Conservation (phyloP, 805 yeast genomes). For the Candida nemodendra region DNA sequence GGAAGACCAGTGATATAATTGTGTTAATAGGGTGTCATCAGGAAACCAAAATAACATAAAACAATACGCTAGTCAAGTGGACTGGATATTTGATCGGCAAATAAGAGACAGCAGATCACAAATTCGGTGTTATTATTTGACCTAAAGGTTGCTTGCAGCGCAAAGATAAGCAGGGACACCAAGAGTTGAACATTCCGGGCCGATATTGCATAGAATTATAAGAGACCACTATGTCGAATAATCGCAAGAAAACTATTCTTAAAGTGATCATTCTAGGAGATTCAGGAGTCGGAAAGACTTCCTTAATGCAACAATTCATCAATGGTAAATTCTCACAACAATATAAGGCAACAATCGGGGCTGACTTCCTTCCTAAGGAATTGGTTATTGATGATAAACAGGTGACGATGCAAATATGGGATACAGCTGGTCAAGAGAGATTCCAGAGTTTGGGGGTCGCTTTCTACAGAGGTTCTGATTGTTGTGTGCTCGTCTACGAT, state of each 20-base stretch:
- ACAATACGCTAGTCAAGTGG: no score
- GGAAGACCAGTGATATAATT: no score
- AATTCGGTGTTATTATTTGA: no score
- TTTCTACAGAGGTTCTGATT: constrained; percentile 96
- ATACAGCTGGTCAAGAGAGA: constrained; percentile 98
- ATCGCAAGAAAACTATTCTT: constrained; percentile 69
- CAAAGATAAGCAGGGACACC: no score
- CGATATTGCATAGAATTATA: no score
- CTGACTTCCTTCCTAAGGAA: constrained; percentile 93
- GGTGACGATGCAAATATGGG: constrained; percentile 91
- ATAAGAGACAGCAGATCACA: no score
- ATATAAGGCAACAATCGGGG: constrained; percentile 97
- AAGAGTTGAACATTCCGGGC: no score
- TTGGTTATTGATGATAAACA: constrained; percentile 78
- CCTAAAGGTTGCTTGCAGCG: no score
- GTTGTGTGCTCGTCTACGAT: constrained; percentile 94
- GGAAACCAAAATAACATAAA: no score
- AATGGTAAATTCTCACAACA: constrained; percentile 92
- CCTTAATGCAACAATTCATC: constrained; percentile 95
- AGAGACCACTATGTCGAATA: constrained; percentile 42
- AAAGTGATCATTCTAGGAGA: constrained; percentile 94
- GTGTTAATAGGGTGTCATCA: no score
- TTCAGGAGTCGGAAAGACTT: constrained; percentile 97
- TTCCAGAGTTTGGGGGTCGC: constrained; percentile 97
- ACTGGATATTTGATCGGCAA: no score